A percentile compares a stretch with the other conserved stretches of the same genome.
phyloP scores from a whole-genome alignment of 176 grass and related monocot species.

The Cenchrus americanus region DNA sequence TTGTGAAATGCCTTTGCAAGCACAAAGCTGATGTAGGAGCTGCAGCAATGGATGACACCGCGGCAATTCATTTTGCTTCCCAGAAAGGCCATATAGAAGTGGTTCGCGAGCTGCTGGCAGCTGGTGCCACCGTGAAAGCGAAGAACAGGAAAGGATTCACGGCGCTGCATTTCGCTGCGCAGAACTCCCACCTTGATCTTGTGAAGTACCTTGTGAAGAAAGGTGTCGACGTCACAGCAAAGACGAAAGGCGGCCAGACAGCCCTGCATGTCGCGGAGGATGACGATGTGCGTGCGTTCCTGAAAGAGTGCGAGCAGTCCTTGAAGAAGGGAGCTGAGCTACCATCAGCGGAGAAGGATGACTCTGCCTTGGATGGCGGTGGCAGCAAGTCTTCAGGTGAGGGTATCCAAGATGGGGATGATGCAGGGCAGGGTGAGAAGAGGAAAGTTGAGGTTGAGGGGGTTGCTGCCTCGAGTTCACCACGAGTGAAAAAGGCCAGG shows the following conservation, averaged over 20 bases:
- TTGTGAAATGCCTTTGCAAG: conserved; percentile 91
- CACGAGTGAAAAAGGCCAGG: conserved; percentile 61
- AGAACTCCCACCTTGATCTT: conserved; percentile 80
- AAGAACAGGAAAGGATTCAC: conserved; percentile 91
- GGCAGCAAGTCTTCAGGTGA: conserved; percentile 37
- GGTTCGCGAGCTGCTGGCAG: conserved; percentile 61
- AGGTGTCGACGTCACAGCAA: conserved; percentile 60
- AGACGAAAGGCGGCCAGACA: conserved; percentile 88
- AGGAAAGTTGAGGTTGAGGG: conserved; percentile 63
- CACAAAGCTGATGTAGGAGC: conserved; percentile 84
- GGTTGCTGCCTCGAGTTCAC: conserved; percentile 8
- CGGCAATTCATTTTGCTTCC: conserved; percentile 88
- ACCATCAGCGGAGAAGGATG: conserved; percentile 44
- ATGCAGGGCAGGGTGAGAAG: conserved; percentile 52
- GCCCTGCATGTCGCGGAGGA: conserved; percentile 72
- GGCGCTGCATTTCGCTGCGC: conserved; percentile 77
- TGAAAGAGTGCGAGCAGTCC: conserved; percentile 67
- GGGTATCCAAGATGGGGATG: conserved; percentile 38
- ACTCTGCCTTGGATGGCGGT: conserved; percentile 36
- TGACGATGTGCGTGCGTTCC: conserved; percentile 67
- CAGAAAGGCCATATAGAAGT: conserved; percentile 93
- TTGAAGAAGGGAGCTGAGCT: conserved; percentile 55
- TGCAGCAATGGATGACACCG: conserved; percentile 88
- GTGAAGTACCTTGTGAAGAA: conserved; percentile 84
- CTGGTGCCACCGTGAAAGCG: conserved; percentile 77